Evolutionary conservation across 768 basidiomycete genomes (phyloP).

Genomic region (Phaeotremella skinneri): DNA sequence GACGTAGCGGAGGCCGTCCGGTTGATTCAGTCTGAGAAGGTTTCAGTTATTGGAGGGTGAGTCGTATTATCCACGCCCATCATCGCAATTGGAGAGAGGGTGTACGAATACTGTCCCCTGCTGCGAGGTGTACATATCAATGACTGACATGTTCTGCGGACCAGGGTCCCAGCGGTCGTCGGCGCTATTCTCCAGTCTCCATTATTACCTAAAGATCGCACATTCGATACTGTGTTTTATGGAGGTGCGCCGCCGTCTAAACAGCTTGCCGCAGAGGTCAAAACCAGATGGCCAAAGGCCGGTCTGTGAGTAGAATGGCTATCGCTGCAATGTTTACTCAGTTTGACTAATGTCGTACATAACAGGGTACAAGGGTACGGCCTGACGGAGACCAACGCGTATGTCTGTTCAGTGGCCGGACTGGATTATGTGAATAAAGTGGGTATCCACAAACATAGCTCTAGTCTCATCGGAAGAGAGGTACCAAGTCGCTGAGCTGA

Average conservation of each 20-base stretch:
- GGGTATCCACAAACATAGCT: constrained; percentile 18
- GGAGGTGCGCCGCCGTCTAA: constrained; percentile 44
- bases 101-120: too few relatives aligned
- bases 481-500: not conserved
- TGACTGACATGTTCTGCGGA: not conserved
- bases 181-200: constrained; percentile 33
- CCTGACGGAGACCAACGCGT: constrained; percentile 46
- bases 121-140: not conserved
- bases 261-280: constrained; percentile 38
- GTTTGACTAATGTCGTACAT: not conserved
- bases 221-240: constrained; percentile 44
- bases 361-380: constrained; percentile 46
- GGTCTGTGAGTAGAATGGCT: constrained; percentile 31
- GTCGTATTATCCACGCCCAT: not conserved
- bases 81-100: not conserved
- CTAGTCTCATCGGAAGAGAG: too few relatives aligned
- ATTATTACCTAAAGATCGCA: constrained; percentile 16
- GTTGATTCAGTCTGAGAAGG: constrained; percentile 31
- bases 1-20: constrained; percentile 30
- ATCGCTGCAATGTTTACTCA: not conserved
- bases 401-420: constrained; percentile 45
- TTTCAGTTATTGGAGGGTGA: constrained; percentile 44
- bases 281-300: constrained; percentile 38
- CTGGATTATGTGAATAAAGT: constrained; percentile 36
- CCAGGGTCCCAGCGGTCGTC: constrained; percentile 42